These are phyloP conservation scores for Lyophyllum shimeji DNA, from an alignment of 768 basidiomycete genomes.

Conservation along the genomic window DNA sequence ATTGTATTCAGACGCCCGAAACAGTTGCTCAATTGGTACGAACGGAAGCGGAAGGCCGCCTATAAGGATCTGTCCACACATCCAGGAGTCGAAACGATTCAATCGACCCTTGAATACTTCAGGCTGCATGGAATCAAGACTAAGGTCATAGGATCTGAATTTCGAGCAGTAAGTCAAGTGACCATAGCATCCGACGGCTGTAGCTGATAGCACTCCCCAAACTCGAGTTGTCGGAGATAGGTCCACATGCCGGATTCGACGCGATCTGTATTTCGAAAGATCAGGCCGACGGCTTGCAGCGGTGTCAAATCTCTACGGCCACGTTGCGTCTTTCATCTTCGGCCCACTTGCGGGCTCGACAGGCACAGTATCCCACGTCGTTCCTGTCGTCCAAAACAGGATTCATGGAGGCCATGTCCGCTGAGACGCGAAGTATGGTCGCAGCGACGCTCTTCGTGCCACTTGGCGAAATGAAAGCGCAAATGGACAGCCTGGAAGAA, in stretches of 20 bases:
- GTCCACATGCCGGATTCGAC: slow-evolving; percentile 39
- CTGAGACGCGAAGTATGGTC: slow-evolving; percentile 32
- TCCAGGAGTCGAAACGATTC: slow-evolving; percentile 47
- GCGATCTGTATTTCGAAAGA: slow-evolving; percentile 40
- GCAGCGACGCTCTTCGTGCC: slow-evolving; percentile 31
- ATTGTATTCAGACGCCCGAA: background rate
- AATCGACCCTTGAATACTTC: slow-evolving; percentile 45
- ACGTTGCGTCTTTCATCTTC: slow-evolving; percentile 22
- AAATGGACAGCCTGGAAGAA: slow-evolving; percentile 40
- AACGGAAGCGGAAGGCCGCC: slow-evolving; percentile 28
- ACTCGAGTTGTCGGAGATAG: slow-evolving; percentile 40
- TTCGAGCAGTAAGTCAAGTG: slow-evolving; percentile 36
- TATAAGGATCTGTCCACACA: slow-evolving; percentile 28
- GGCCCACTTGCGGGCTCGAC: slow-evolving; percentile 33
- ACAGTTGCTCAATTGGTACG: slow-evolving; percentile 44
- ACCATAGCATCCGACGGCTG: background rate
- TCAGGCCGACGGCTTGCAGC: slow-evolving; percentile 36
- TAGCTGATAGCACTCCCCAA: background rate
- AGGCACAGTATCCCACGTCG: slow-evolving; percentile 38
- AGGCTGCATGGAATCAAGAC: slow-evolving; percentile 36
- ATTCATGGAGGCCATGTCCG: slow-evolving; percentile 36
- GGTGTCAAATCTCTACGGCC: slow-evolving; percentile 28
- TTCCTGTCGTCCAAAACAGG: slow-evolving; percentile 29
- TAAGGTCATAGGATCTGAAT: slow-evolving; percentile 39
- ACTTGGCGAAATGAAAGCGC: slow-evolving; percentile 29